These are phyloP conservation scores for Lipomyces yarrowii DNA, from an alignment of 1,139 yeast genomes.

Conservation along the genomic window DNA sequence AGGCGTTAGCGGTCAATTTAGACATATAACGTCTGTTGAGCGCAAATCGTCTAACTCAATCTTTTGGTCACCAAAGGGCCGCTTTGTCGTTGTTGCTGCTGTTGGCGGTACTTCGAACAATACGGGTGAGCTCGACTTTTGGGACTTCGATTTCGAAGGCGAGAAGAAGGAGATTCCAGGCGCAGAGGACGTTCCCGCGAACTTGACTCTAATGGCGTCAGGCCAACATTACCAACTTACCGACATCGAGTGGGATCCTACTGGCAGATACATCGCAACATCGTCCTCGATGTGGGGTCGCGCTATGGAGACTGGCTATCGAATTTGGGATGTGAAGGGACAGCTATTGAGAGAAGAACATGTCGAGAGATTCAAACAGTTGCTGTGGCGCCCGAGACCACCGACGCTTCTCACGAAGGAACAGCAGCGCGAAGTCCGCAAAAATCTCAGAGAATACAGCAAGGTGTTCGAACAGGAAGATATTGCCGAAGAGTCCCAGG, in stretches of 20 bases:
- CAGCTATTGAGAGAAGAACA: constrained; percentile 71
- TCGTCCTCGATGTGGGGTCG: constrained; percentile 90
- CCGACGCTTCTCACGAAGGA: constrained; percentile 70
- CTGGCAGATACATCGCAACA: constrained; percentile 86
- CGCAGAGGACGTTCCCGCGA: constrained; percentile 54
- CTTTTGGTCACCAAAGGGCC: constrained; percentile 91
- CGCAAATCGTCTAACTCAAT: constrained; percentile 74
- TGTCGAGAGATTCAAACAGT: constrained; percentile 81
- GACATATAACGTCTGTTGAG: constrained; percentile 55
- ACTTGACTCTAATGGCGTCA: constrained; percentile 63
- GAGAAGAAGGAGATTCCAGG: constrained; percentile 50
- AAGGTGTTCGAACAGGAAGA: constrained; percentile 94
- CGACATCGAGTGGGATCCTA: constrained; percentile 90
- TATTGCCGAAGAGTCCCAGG: constrained; percentile 95
- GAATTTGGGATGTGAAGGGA: constrained; percentile 84
- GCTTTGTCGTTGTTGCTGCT: constrained; percentile 80
- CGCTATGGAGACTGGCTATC: constrained; percentile 85
- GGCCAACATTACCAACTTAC: constrained; percentile 79
- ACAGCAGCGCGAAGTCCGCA: constrained; percentile 86
- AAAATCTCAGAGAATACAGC: constrained; percentile 85
- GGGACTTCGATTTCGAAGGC: constrained; percentile 82
- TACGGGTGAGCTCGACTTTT: constrained; percentile 76
- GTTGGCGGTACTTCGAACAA: constrained; percentile 56
- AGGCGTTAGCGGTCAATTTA: constrained; percentile 57
- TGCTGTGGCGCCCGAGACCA: constrained; percentile 98